These are phyloP conservation scores for Pichia scutulata DNA, from an alignment of 805 yeast genomes.

Conservation along the genomic window DNA sequence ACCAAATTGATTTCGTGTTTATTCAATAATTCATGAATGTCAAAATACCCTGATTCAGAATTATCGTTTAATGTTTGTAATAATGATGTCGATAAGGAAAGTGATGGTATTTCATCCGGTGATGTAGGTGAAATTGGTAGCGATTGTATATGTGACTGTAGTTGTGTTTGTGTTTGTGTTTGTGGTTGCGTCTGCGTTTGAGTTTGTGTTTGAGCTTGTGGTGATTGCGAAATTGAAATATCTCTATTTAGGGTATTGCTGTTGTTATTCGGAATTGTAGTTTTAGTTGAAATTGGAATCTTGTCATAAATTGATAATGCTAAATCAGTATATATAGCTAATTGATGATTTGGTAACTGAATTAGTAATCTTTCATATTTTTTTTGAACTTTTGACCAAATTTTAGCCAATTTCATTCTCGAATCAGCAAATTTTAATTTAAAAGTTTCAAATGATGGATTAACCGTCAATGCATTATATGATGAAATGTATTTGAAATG, in stretches of 20 bases:
- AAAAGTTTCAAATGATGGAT: constrained; percentile 57
- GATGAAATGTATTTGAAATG: constrained; percentile 66
- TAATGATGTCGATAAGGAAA: constrained; percentile 20
- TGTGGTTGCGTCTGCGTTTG: neutral
- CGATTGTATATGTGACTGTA: neutral
- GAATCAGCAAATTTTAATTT: constrained; percentile 55
- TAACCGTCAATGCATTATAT: constrained; percentile 58
- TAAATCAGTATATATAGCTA: constrained; percentile 41
- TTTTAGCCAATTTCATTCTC: constrained; percentile 50
- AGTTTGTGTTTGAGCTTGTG: neutral
- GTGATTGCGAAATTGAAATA: neutral
- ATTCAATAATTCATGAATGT: constrained; percentile 34
- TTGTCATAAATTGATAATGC: constrained; percentile 57
- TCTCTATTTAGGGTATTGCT: neutral
- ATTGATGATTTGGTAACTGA: constrained; percentile 33
- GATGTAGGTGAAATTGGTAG: neutral
- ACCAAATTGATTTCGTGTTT: constrained; percentile 34
- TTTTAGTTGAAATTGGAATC: constrained; percentile 42
- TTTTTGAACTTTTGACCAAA: constrained; percentile 55
- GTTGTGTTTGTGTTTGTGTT: neutral
- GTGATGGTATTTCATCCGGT: constrained; percentile 26
- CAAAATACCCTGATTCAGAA: constrained; percentile 30
- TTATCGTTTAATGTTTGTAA: constrained; percentile 7
- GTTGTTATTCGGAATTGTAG: constrained; percentile 4
- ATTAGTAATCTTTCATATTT: constrained; percentile 38